Percentiles rank a stretch among this genome's conserved stretches.
These are phyloP conservation scores for Plasmodium vivax DNA, from an alignment of 169 alveolate species.

Conservation along the genomic window DNA sequence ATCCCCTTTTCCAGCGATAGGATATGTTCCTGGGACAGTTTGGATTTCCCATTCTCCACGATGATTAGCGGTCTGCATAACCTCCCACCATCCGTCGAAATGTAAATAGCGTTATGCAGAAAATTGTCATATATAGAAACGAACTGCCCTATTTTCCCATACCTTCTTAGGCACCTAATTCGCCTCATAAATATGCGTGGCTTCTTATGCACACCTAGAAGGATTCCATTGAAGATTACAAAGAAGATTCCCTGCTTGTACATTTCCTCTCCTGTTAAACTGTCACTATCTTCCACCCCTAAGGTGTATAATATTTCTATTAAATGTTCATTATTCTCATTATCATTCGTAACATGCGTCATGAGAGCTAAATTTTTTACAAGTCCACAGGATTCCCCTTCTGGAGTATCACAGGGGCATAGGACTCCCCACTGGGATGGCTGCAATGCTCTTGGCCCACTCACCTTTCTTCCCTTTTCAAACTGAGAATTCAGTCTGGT, in stretches of 20 bases:
- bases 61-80: conserved; percentile 97
- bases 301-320: conserved; percentile 81
- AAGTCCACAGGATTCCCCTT: conserved; percentile 99
- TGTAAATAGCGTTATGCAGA: conserved; percentile 92
- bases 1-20: conserved; percentile 83
- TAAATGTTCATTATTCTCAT: conserved; percentile 87
- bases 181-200: conserved; percentile 91
- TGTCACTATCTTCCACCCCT: conserved; percentile 87
- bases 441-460: conserved; percentile 99
- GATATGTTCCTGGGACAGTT: conserved; percentile 78
- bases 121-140: conserved; percentile 95
- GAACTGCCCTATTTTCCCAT: conserved; percentile 96
- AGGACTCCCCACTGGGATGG: conserved; percentile 99
- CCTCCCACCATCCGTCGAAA: conserved; percentile 99
- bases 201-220: conserved; percentile 93
- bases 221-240: conserved; percentile 96
- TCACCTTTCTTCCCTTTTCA: conserved; percentile 94
- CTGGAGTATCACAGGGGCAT: conserved; percentile 99
- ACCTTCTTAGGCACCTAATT: conserved; percentile 94
- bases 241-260: conserved; percentile 86
- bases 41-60: conserved; percentile 94
- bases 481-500: conserved; percentile 92
- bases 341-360: conserved; percentile 99
- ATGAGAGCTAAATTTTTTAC: conserved; percentile 97
- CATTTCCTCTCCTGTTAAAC: conserved; percentile 80